A percentile compares a stretch with the other conserved stretches of the same genome.
phyloP scores from a whole-genome alignment of 352 stramenopile genomes.

The Globisporangium sylvaticum region DNA sequence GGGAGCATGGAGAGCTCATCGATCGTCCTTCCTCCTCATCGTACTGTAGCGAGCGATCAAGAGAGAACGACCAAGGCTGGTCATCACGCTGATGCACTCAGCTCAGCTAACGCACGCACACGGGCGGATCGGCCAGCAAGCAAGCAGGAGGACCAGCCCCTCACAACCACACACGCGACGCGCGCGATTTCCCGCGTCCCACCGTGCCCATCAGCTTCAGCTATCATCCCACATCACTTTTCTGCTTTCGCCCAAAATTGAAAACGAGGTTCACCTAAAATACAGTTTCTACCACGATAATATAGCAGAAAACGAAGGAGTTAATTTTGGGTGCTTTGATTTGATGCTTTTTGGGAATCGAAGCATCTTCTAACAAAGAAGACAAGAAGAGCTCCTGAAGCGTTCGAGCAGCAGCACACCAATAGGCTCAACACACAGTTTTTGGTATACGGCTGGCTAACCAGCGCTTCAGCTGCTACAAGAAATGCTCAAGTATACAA shows the following conservation, averaged over 20 bases:
- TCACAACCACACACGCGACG: neutral
- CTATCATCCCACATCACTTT: neutral
- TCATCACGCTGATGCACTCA: neutral
- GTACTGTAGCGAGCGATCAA: neutral
- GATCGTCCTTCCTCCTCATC: neutral
- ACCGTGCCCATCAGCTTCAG: neutral
- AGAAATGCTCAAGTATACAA: neutral
- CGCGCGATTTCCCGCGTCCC: neutral
- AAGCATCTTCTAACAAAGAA: constrained; percentile 1
- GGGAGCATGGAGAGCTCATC: neutral
- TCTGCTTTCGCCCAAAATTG: neutral
- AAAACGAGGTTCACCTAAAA: neutral
- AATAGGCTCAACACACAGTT: neutral
- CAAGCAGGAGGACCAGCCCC: neutral
- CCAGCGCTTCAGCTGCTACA: neutral
- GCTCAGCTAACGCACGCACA: neutral
- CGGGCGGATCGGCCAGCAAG: neutral
- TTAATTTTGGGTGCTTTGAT: neutral
- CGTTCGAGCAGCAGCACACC: neutral
- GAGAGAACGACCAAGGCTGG: neutral
- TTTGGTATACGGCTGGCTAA: neutral
- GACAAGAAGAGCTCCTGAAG: neutral
- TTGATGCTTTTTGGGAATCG: neutral
- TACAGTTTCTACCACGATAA: neutral
- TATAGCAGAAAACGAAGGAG: neutral